These are phyloP conservation scores for Diplogelasinospora grovesii DNA, from an alignment of 495 filamentous ascomycete genomes.

Conservation along the genomic window DNA sequence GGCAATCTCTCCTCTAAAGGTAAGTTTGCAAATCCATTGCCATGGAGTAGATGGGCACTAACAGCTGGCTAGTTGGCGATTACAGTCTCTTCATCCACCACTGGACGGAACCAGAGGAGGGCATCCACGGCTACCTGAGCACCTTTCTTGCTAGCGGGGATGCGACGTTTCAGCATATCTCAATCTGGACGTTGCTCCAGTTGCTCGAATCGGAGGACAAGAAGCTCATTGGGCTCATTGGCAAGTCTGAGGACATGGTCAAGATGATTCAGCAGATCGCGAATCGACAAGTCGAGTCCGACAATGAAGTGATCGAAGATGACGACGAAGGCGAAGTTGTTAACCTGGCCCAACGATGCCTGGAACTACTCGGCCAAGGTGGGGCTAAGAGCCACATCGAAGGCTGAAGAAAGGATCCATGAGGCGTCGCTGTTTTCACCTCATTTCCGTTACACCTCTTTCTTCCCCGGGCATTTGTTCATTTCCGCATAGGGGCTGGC, in stretches of 20 bases:
- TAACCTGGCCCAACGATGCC: conserved; percentile 78
- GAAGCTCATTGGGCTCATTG: conserved; percentile 74
- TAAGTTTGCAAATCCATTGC: conserved; percentile 31
- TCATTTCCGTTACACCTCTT: too few species aligned
- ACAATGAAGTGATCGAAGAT: conserved; percentile 81
- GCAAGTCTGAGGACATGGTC: conserved; percentile 80
- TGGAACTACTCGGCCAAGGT: conserved; percentile 72
- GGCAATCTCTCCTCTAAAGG: conserved; percentile 97
- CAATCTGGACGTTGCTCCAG: conserved; percentile 95
- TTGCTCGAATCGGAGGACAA: conserved; percentile 90
- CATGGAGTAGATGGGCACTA: background rate
- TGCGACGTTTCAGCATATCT: conserved; percentile 97
- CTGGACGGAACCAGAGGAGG: conserved; percentile 87
- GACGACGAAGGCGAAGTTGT: conserved; percentile 89
- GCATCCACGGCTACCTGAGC: conserved; percentile 89
- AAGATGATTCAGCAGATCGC: conserved; percentile 85
- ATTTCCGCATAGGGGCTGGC: conserved; percentile 29
- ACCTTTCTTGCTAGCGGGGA: conserved; percentile 91
- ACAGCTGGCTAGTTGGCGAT: conserved; percentile 66
- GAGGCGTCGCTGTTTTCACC: too few species aligned
- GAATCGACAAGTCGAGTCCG: conserved; percentile 83
- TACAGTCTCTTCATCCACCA: conserved; percentile 93
- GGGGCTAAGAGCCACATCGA: conserved; percentile 50
- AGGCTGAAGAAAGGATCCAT: conserved; percentile 36
- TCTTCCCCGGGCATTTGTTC: conserved; percentile 22